Base-by-base conservation (phyloP, 805 yeast species). In the Candida piceae region DNA sequence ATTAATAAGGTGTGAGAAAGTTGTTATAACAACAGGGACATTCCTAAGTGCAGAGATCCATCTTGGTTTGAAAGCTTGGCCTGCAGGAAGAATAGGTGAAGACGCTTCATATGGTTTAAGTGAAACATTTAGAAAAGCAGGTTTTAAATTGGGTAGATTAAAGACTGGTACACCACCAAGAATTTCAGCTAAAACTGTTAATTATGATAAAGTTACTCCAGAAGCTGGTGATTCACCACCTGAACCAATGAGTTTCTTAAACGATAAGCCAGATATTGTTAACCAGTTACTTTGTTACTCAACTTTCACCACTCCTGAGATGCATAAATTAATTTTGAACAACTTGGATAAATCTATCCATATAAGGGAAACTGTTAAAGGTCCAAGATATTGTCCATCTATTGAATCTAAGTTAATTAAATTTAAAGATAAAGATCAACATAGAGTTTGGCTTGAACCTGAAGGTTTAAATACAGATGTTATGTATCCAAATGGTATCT, bases 121-220 rank as follows among this genome's bases (percentile, higher is more conserved):
- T 24, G 67, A 77, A 31, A 88, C 97, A 1, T 70, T 93, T 28
- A 62, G 66, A 19, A 77, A 76, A 3, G 81, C 84, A 1, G 95
- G 95, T 0, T 90, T 93, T 57, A 66, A 76, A 42, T 63, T 93
- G 35, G 97, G 97, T 0, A 69, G 99, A 38, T 67, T 93, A 48
- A 93, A 93, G 54, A 93, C 99, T 0, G 99, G 99, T 0, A 93
- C 99, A 0, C 99, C 99, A 0, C 95, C 97, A 2, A 69, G 99
- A 40, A 63, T 93, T 18, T 80, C 83, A 31, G 70, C 79, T 1
- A 70, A 71, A 35, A 73, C 90, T 1, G 88, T 93, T 16, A 68
- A 90, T 55, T 89, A 78, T 52, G 48, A 64, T 1, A 60, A 67
- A n/a, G 61, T 93, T 39, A 65, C 64, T n/a, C 69, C 69, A 2